Evolutionary conservation across 805 yeast species (phyloP), one percentile per base, ranked within the genome.

Genomic region (Deakozyma indianensis): DNA sequence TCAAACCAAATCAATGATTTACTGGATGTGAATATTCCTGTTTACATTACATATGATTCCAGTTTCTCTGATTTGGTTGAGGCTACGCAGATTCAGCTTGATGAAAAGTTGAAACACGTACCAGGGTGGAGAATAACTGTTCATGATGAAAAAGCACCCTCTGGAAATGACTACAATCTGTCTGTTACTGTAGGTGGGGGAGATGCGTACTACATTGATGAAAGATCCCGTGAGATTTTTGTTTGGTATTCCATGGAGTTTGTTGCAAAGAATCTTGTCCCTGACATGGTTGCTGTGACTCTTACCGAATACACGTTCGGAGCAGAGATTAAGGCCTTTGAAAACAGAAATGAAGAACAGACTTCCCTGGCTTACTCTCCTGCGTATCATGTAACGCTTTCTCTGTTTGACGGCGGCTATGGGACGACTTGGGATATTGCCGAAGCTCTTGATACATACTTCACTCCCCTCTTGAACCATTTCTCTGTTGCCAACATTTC

Each of bases 381-480:
- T 3, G 65, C 73, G 27, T 78, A 81, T 51, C 92, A 85, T 56
- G 54, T 90, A n/a, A 78, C 87, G 2, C 71, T 87, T 49, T 80
- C 86, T 21, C 66, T 88, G 47, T 64, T 88, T 44, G 73, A 76
- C 22, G 95, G 92, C 43, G 65, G 55, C 4, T 67, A 62, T 2
- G 62, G 66, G 16, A 65, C 84, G 5, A 67, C 68, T 2, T 90
- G 96, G 96, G 84, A 83, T 28, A 75, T 84, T 41, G 78, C 73
- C 14, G 48, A 62, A 1, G 73, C 82, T 3, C 53, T 80, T 9
- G 56, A 67, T n/a, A 54, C 60, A 16, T 60, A 66, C 47, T 75
- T 86, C 52, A 56, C 66, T 1, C 82, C 85, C 1, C 70, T 83
- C 23, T 63, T 83, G 43, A 53, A 64, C 1, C 61, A 67, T 22